phyloP scores from a whole-genome alignment of 768 basidiomycete species.

The Cyclocybe cylindracea region DNA sequence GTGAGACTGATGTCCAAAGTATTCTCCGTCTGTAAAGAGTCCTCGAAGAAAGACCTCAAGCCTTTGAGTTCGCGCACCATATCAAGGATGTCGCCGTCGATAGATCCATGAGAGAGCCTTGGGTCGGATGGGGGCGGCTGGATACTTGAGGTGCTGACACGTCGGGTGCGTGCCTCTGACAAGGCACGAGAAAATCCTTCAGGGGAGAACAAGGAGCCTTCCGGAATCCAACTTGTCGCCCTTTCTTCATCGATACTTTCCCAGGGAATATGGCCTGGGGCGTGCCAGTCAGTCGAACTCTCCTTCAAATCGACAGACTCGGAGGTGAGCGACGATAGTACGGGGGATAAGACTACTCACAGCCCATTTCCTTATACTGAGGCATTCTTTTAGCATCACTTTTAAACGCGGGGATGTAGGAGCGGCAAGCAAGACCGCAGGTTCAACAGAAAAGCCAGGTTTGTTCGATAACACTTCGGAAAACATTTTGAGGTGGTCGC shows the following conservation, averaged over 20 bases:
- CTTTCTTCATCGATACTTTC: constrained; percentile 18
- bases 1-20: constrained; percentile 13
- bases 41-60: constrained; percentile 40
- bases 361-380: constrained; percentile 41
- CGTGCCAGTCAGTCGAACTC: constrained; percentile 25
- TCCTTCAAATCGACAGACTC: constrained; percentile 18
- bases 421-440: constrained; percentile 25
- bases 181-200: constrained; percentile 26
- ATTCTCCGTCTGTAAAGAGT: constrained; percentile 17
- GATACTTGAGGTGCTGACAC: not conserved
- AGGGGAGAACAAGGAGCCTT: constrained; percentile 39
- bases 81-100: constrained; percentile 39
- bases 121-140: not conserved
- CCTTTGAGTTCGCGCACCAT: constrained; percentile 42
- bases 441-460: not conserved
- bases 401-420: constrained; percentile 40
- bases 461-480: constrained; percentile 9
- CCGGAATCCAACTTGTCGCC: constrained; percentile 33
- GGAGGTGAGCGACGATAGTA: not conserved
- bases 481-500: constrained; percentile 31
- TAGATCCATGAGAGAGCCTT: constrained; percentile 8
- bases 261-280: constrained; percentile 45
- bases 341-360: constrained; percentile 24
- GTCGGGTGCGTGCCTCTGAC: constrained; percentile 4
- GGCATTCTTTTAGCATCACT: constrained; percentile 37